A percentile compares a stretch with the other conserved stretches of the same genome.
Conservation (phyloP, 805 yeast genomes). For the Torulaspora gathmanii region DNA sequence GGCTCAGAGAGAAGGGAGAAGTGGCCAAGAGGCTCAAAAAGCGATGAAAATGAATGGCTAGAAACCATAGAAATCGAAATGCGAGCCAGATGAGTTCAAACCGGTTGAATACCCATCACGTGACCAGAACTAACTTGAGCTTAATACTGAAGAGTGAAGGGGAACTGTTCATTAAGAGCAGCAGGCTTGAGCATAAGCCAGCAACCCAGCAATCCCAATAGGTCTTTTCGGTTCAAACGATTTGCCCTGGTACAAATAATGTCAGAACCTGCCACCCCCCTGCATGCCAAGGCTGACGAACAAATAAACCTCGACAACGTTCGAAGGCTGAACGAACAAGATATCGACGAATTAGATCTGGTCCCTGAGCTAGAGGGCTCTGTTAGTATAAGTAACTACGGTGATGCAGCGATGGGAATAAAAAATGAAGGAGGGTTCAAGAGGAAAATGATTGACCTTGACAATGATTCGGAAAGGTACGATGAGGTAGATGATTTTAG, state of each 20-base stretch:
- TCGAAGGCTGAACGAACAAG: slow-evolving; percentile 28
- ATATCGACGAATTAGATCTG: slow-evolving; percentile 29
- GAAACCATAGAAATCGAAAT: no score
- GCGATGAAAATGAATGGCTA: no score
- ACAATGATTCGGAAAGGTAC: slow-evolving; percentile 14
- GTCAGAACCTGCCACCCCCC: slow-evolving; percentile 32
- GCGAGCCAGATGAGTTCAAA: no score
- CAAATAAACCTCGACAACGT: slow-evolving; percentile 23
- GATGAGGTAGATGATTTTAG: slow-evolving; percentile 32
- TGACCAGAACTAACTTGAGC: no score
- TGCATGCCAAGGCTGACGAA: slow-evolving; percentile 30
- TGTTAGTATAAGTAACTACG: neutral
- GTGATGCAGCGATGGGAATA: neutral
- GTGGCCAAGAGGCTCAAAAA: no score
- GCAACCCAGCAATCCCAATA: no score
- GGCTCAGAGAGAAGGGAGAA: no score
- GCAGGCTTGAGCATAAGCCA: no score
- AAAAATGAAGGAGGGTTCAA: slow-evolving; percentile 4
- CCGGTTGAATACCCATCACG: no score
- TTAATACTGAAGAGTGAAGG: no score
- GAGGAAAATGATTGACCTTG: slow-evolving; percentile 9
- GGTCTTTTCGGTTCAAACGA: no score
- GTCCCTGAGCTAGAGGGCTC: slow-evolving; percentile 12
- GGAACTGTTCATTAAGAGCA: no score
- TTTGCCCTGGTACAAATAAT: slow-evolving; percentile 1